Evolutionary conservation across 2,329 filamentous ascomycete species (phyloP).

Genomic region (Gaeumannomyces sp.): DNA sequence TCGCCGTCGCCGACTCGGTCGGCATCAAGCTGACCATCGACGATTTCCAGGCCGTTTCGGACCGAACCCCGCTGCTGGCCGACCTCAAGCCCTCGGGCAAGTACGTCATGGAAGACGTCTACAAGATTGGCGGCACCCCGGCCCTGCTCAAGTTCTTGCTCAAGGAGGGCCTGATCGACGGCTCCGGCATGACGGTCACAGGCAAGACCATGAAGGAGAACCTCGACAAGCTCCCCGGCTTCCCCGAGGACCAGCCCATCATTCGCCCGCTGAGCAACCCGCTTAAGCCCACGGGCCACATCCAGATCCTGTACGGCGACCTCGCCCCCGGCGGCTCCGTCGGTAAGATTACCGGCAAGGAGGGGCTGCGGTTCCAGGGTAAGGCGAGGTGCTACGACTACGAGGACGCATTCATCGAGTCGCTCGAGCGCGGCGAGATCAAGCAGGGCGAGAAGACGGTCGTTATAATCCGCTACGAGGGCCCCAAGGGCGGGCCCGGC

Average conservation of each 20-base stretch:
- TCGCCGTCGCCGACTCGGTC: constrained; percentile 76
- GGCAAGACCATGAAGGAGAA: constrained; percentile 88
- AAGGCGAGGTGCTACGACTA: constrained; percentile 80
- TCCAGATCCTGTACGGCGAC: constrained; percentile 81
- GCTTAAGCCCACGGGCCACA: constrained; percentile 81
- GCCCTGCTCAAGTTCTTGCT: constrained; percentile 83
- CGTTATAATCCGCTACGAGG: constrained; percentile 86
- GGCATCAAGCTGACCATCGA: constrained; percentile 79
- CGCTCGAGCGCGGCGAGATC: constrained; percentile 70
- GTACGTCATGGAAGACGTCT: constrained; percentile 78
- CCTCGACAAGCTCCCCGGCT: constrained; percentile 65
- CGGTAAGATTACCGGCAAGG: constrained; percentile 91
- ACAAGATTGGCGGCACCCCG: constrained; percentile 81
- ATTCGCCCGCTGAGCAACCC: constrained; percentile 76
- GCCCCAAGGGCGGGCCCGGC: constrained; percentile 85
- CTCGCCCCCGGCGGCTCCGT: constrained; percentile 82
- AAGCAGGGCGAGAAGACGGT: constrained; percentile 85
- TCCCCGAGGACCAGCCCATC: constrained; percentile 71
- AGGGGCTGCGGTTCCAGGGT: constrained; percentile 76
- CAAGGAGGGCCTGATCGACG: constrained; percentile 75
- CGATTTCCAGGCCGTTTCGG: constrained; percentile 77
- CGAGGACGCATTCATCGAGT: constrained; percentile 72
- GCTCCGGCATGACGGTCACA: constrained; percentile 74
- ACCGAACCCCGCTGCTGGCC: constrained; percentile 72
- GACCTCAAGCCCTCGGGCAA: constrained; percentile 82